A percentile compares a stretch with the other conserved stretches of the same genome.
These are phyloP conservation scores for Boletus rubropictus DNA, from an alignment of 768 basidiomycete species.

Conservation along the genomic window DNA sequence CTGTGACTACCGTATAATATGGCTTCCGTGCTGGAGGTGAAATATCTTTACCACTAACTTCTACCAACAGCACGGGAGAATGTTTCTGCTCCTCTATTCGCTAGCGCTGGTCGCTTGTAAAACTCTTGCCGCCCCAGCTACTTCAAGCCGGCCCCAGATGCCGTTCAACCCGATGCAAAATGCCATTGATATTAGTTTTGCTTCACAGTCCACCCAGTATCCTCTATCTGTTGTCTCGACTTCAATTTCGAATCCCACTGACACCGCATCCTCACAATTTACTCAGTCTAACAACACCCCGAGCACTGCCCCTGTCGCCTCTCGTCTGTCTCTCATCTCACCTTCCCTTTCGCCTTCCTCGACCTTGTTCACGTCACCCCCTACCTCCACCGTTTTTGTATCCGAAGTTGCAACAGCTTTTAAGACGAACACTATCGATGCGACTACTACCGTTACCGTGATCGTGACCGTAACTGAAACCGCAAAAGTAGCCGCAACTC, in stretches of 20 bases:
- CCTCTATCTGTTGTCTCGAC: not conserved
- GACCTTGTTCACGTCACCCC: not conserved
- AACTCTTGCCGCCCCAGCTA: slow-evolving; percentile 9
- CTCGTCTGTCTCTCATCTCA: not conserved
- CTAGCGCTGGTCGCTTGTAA: slow-evolving; percentile 17
- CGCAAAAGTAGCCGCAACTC: not conserved
- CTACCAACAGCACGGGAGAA: not conserved
- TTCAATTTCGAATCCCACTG: not conserved
- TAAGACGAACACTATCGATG: slow-evolving; percentile 7
- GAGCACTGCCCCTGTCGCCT: not conserved
- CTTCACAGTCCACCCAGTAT: not conserved
- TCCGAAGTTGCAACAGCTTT: slow-evolving; percentile 8
- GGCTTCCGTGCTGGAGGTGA: not conserved
- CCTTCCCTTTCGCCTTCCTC: not conserved
- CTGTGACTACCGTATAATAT: not conserved
- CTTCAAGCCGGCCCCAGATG: slow-evolving; percentile 1
- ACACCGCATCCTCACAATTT: not conserved
- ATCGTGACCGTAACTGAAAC: slow-evolving; percentile 4
- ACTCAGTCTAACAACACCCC: not conserved
- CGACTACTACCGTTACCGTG: slow-evolving; percentile 5
- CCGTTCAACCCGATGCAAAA: not conserved
- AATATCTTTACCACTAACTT: not conserved
- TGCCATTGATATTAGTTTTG: not conserved
- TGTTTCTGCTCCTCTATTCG: slow-evolving; percentile 4
- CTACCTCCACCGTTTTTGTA: slow-evolving; percentile 2